phyloP scores from a whole-genome alignment of 768 basidiomycete genomes.

The Trametes cinnabarina region DNA sequence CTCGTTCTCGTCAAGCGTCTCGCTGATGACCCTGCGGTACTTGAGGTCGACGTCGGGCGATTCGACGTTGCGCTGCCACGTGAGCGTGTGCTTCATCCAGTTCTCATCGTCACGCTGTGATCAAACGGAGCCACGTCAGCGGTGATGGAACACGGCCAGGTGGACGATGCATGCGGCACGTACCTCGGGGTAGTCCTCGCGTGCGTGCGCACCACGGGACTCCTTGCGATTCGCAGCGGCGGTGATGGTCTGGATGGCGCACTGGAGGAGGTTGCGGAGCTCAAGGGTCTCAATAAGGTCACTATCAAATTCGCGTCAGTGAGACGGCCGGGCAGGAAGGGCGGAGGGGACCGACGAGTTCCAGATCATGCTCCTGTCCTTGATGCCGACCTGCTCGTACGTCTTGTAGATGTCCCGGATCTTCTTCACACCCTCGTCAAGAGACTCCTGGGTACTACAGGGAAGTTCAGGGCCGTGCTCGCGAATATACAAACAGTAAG shows the following conservation, averaged over 20 bases:
- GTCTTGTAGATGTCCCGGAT: constrained; percentile 83
- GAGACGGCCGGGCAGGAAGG: neutral
- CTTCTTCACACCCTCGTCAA: constrained; percentile 92
- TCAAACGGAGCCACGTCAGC: neutral
- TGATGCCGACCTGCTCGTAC: constrained; percentile 90
- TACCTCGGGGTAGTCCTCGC: constrained; percentile 96
- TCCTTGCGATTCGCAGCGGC: constrained; percentile 93
- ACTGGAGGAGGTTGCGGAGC: constrained; percentile 92
- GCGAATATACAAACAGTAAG: neutral
- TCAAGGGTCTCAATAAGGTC: constrained; percentile 97
- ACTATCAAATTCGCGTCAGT: constrained; percentile 38
- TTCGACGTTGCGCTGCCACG: constrained; percentile 79
- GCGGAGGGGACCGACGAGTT: constrained; percentile 72
- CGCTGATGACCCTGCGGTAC: constrained; percentile 83
- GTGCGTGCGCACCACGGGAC: constrained; percentile 97
- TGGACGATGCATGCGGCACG: constrained; percentile 24
- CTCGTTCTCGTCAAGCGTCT: constrained; percentile 92
- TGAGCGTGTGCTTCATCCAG: constrained; percentile 96
- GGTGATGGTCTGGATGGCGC: constrained; percentile 93
- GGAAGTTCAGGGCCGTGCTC: neutral
- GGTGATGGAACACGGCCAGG: neutral
- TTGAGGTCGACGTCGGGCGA: constrained; percentile 84
- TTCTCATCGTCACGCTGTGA: constrained; percentile 82
- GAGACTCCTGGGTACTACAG: constrained; percentile 73
- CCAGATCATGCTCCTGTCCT: constrained; percentile 99